phyloP scores from a whole-genome alignment of 208 protist species.

The Leishmania tropica region DNA sequence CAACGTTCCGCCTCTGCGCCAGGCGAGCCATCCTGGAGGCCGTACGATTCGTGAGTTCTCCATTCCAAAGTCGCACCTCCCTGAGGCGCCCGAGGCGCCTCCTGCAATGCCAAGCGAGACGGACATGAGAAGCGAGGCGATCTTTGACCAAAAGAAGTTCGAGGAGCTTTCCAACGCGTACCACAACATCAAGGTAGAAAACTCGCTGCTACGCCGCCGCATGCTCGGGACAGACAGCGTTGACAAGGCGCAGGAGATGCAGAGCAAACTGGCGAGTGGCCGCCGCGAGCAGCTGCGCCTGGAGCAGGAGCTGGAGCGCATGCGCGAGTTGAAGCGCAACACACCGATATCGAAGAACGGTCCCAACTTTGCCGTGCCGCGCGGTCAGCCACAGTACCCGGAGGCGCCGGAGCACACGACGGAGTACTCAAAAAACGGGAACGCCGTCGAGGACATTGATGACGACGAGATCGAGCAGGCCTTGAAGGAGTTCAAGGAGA shows the following conservation, averaged over 20 bases:
- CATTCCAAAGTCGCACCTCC: constrained; percentile 45
- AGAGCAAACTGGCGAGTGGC: constrained; percentile 52
- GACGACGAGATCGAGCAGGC: constrained; percentile 50
- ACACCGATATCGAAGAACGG: constrained; percentile 7
- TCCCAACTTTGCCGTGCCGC: constrained; percentile 26
- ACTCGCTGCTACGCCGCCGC: constrained; percentile 77
- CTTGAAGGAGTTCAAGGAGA: constrained; percentile 40
- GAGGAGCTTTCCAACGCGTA: constrained; percentile 76
- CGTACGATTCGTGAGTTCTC: constrained; percentile 82
- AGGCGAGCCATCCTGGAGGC: constrained; percentile 66
- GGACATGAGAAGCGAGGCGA: constrained; percentile 14
- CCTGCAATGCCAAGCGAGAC: neutral
- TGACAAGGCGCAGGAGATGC: constrained; percentile 63
- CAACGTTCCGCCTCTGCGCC: constrained; percentile 53
- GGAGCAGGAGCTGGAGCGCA: constrained; percentile 60
- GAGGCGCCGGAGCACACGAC: constrained; percentile 47
- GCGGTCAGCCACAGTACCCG: constrained; percentile 35
- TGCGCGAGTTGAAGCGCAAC: constrained; percentile 45
- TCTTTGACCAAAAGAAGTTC: constrained; percentile 55
- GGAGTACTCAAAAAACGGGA: constrained; percentile 49
- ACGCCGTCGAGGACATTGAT: constrained; percentile 42
- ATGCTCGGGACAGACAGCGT: constrained; percentile 71
- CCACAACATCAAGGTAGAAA: constrained; percentile 87
- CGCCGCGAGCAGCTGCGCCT: constrained; percentile 61
- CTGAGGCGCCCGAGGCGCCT: constrained; percentile 1